phyloP scores from a whole-genome alignment of 148 eudicot genomes.

The Rhododendron molle region DNA sequence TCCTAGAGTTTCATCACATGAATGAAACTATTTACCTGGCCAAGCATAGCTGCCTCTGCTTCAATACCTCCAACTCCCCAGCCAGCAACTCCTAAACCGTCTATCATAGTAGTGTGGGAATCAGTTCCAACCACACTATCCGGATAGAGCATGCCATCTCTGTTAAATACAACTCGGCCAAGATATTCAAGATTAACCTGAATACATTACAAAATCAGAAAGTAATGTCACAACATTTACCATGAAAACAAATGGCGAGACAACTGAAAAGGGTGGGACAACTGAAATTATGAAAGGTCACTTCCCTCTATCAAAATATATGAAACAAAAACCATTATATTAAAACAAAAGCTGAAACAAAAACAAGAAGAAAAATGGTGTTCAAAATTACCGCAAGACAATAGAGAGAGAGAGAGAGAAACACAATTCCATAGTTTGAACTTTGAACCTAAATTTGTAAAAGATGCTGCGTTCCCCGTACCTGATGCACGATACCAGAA shows the following conservation, averaged over 20 bases:
- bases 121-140: slow-evolving; percentile 99
- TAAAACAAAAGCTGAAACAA: not conserved
- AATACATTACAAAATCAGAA: slow-evolving; percentile 2
- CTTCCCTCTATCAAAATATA: not conserved
- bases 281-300: not conserved
- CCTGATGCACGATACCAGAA: slow-evolving; percentile 75
- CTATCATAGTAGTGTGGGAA: slow-evolving; percentile 98
- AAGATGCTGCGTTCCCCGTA: slow-evolving; percentile 11
- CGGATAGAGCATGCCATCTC: slow-evolving; percentile 79
- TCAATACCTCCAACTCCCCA: slow-evolving; percentile 99
- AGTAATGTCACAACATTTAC: not conserved
- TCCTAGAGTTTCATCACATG: not conserved
- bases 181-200: slow-evolving; percentile 98
- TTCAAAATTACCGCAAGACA: not conserved
- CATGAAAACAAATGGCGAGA: not conserved
- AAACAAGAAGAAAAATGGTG: not conserved
- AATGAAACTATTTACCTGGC: slow-evolving; percentile 54
- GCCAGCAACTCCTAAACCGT: slow-evolving; percentile 98
- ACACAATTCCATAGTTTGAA: slow-evolving; percentile 5
- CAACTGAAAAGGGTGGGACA: not conserved
- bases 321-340: not conserved
- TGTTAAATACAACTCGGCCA: slow-evolving; percentile 93
- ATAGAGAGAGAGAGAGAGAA: not conserved
- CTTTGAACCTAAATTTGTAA: slow-evolving; percentile 6
- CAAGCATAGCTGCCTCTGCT: slow-evolving; percentile 98